Evolutionary conservation across 208 protist species (phyloP).

Genomic region (Jaenimonas drosophilae): DNA sequence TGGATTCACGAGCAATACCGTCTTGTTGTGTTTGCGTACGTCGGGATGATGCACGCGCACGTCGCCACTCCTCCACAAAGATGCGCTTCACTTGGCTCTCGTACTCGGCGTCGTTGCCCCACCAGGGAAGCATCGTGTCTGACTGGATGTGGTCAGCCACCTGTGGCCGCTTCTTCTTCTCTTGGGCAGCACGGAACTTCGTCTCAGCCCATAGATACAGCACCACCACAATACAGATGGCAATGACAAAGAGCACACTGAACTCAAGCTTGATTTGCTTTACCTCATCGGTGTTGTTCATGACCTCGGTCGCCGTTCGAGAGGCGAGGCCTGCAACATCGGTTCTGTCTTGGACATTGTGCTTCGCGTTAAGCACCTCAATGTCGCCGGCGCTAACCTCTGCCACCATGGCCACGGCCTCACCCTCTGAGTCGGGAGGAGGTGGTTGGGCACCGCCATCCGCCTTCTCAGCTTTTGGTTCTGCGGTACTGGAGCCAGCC

Average conservation of each 20-base stretch:
- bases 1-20: slow-evolving; percentile 64
- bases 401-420: slow-evolving; percentile 17
- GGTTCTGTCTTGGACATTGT: slow-evolving; percentile 51
- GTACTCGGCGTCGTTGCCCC: slow-evolving; percentile 82
- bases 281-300: slow-evolving; percentile 76
- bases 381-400: slow-evolving; percentile 54
- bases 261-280: slow-evolving; percentile 49
- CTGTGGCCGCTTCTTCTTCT: slow-evolving; percentile 37
- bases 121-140: slow-evolving; percentile 86
- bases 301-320: slow-evolving; percentile 69
- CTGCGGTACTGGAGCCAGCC: background rate
- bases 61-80: slow-evolving; percentile 83
- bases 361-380: slow-evolving; percentile 65
- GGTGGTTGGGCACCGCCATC: too few species aligned
- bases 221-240: slow-evolving; percentile 29
- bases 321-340: slow-evolving; percentile 72
- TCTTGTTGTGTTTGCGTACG: slow-evolving; percentile 60
- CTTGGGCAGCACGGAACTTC: slow-evolving; percentile 31
- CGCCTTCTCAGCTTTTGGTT: background rate
- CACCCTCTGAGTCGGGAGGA: too few species aligned
- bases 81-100: slow-evolving; percentile 85
- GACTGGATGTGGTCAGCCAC: slow-evolving; percentile 52
- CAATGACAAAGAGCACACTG: slow-evolving; percentile 45
- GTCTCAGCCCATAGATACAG: slow-evolving; percentile 59
- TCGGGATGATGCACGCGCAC: slow-evolving; percentile 50